Evolutionary conservation across 2,329 filamentous ascomycete species (phyloP).

Genomic region (Diaporthe citri): DNA sequence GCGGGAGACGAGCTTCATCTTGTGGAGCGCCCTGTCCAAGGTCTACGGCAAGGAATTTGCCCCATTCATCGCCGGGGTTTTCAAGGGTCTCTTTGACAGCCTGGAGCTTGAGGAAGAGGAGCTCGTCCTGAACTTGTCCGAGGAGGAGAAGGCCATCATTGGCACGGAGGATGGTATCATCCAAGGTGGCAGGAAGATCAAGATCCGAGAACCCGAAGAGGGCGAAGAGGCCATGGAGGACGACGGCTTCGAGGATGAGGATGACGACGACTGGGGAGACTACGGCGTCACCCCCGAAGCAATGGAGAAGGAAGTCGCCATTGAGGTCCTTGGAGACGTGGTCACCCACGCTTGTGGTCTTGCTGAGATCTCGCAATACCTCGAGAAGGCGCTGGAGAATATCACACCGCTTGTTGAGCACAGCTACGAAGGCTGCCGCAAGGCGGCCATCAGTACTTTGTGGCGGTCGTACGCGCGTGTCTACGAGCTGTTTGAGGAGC

Average conservation of each 20-base stretch:
- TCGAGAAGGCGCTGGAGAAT: constrained; percentile 88
- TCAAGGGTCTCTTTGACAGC: constrained; percentile 85
- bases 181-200: constrained; percentile 86
- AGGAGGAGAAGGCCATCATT: constrained; percentile 79
- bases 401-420: constrained; percentile 87
- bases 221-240: constrained; percentile 72
- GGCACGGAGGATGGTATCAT: constrained; percentile 76
- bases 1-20: constrained; percentile 95
- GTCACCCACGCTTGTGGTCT: constrained; percentile 86
- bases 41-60: constrained; percentile 89
- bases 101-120: constrained; percentile 92
- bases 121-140: constrained; percentile 80
- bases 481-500: constrained; percentile 87
- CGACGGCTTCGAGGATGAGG: constrained; percentile 68
- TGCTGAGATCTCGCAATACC: constrained; percentile 80
- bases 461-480: constrained; percentile 95
- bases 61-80: constrained; percentile 82
- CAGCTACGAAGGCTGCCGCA: constrained; percentile 92
- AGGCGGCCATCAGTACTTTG: constrained; percentile 89
- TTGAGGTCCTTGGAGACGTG: constrained; percentile 94
- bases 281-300: constrained; percentile 92
- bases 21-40: constrained; percentile 95
- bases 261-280: constrained; percentile 83
- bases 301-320: constrained; percentile 96
- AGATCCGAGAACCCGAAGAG: constrained; percentile 74